A percentile compares a stretch with the other conserved stretches of the same genome.
phyloP scores from a whole-genome alignment of 1,284 basidiomycete genomes.

The Baeospora myosura region DNA sequence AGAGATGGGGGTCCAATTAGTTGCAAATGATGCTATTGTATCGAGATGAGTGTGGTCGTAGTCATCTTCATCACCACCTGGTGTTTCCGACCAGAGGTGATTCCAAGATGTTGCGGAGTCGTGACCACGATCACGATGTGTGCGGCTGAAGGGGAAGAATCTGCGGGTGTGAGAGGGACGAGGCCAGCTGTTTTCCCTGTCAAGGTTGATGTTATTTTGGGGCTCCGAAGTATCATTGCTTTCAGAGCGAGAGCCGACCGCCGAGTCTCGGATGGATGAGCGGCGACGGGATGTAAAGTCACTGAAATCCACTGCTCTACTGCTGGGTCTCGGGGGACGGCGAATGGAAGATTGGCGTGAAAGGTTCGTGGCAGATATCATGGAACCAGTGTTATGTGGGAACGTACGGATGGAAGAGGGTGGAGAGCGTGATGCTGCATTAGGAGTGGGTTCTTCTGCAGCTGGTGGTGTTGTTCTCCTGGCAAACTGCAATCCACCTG shows the following conservation, averaged over 20 bases:
- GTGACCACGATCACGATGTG: constrained; percentile 28
- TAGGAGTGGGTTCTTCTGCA: background rate
- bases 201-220: too few species aligned
- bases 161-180: constrained; percentile 26
- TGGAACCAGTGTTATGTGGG: constrained; percentile 17
- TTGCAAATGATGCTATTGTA: constrained; percentile 18
- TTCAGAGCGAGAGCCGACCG: constrained; percentile 18
- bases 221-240: constrained; percentile 21
- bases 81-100: constrained; percentile 17
- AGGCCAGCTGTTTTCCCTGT: constrained; percentile 13
- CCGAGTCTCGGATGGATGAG: constrained; percentile 22
- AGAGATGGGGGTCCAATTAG: constrained; percentile 10
- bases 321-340: constrained; percentile 35
- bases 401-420: constrained; percentile 19
- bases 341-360: constrained; percentile 44
- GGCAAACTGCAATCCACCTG: constrained; percentile 3
- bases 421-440: background rate
- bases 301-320: constrained; percentile 55
- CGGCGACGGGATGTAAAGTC: constrained; percentile 62
- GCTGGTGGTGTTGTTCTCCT: constrained; percentile 17
- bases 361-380: constrained; percentile 22
- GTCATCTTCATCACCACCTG: constrained; percentile 12
- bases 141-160: constrained; percentile 36
- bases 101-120: constrained; percentile 13
- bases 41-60: constrained; percentile 17